Base-by-base conservation (phyloP, 2,329 filamentous ascomycete species). In the Venturia oleaginea region DNA sequence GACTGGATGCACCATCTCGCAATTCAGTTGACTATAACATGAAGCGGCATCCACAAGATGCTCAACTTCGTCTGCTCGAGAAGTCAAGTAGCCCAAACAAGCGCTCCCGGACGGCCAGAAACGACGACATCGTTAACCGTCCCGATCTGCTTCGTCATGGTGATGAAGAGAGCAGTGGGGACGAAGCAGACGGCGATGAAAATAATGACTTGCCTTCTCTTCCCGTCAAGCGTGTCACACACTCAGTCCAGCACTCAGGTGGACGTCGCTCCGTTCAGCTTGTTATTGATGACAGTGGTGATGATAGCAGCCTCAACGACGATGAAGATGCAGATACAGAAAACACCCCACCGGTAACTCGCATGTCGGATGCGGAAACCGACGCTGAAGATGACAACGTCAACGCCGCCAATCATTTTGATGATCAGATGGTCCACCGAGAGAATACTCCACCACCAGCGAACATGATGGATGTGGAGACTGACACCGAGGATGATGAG, bases 1-100 rank as follows among this genome's bases (percentile, higher is more conserved):
- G 59, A 46, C 27, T 61, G 19, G 32, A 37, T 27, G 43, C 61
- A n/a, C 24, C 37, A 11, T 61, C 59, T 19, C 61, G 42, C 15
- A 54, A 32, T 17, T 24, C 30, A 27, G 32, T 46, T n/a, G 24
- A 46, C 32, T 62, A 62, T 17, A 62, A 37, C 24, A 62, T 43
- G 37, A 46, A 62, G 27, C 40, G n/a, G 3, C 61, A 62, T 27
- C 61, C 61, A 15, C 61, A 62, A 22, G 61, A 62, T 38, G 46
- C 37, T 22, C 37, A 24, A 19, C 42, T 62, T 24, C 37, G 42
- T 40, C 42, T 60, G 15, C 37, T 60, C 15, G 34, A 60, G 15
- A 42, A 43, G n/a, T 32, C n/a, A 24, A 42, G 30, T 22, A 51
- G n/a, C 46, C 51, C 30, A 32, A 8, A 32, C 1, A 57, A 57